phyloP scores from a whole-genome alignment of 2,329 filamentous ascomycete genomes.

The Penicillium sp. region DNA sequence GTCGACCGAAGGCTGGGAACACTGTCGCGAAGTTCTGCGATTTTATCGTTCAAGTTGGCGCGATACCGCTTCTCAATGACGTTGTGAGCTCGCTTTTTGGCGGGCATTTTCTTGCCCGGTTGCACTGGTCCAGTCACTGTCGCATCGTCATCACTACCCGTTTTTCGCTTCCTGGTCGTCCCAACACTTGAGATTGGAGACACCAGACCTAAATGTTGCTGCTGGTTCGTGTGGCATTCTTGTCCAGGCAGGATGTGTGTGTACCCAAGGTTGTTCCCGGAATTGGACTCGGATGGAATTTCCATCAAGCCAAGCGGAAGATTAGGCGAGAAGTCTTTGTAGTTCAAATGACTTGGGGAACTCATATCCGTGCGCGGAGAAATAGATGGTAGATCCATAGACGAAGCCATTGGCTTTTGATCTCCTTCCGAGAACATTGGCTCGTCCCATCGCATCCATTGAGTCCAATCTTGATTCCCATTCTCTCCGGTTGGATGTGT shows the following conservation, averaged over 20 bases:
- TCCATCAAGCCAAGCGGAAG: conserved; percentile 32
- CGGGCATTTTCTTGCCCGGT: conserved; percentile 53
- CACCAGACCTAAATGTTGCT: conserved; percentile 18
- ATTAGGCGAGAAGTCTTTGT: conserved; percentile 31
- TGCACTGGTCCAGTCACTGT: conserved; percentile 30
- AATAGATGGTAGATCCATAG: conserved; percentile 25
- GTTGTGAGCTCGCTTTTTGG: conserved; percentile 94
- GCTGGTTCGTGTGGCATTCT: neutral
- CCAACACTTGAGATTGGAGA: conserved; percentile 28
- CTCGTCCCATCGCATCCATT: conserved; percentile 48
- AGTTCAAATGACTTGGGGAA: conserved; percentile 21
- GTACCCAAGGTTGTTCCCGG: neutral
- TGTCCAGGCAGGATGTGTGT: conserved; percentile 2
- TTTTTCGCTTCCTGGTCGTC: conserved; percentile 64
- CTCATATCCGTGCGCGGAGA: conserved; percentile 27
- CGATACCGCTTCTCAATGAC: conserved; percentile 98
- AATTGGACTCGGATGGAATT: conserved; percentile 22
- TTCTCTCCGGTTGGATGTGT: conserved; percentile 26
- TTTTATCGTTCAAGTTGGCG: conserved; percentile 96
- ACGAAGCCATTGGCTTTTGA: conserved; percentile 26
- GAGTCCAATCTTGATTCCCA: conserved; percentile 41
- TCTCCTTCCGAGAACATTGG: conserved; percentile 29
- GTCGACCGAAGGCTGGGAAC: conserved; percentile 85
- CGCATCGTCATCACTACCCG: conserved; percentile 54
- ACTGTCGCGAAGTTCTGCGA: conserved; percentile 84